Conservation (phyloP, 768 basidiomycete species). For the Paxillus involutus region DNA sequence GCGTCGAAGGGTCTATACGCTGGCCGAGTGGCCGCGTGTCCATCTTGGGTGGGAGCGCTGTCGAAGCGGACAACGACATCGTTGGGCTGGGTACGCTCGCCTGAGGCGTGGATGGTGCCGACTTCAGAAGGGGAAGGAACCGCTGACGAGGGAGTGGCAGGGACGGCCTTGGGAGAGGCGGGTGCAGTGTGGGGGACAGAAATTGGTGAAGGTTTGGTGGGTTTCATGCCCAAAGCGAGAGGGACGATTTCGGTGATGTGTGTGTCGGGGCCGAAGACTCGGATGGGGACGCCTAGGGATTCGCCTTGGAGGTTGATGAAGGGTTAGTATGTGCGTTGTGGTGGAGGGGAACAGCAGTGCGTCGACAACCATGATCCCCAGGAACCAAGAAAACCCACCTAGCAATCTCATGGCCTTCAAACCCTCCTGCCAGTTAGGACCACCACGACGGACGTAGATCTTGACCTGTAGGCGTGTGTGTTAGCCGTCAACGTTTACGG, state of each 20-base stretch:
- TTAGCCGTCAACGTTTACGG: background rate
- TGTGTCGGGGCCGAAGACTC: slow-evolving; percentile 96
- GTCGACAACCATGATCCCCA: background rate
- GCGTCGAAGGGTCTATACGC: slow-evolving; percentile 91
- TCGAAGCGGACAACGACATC: slow-evolving; percentile 94
- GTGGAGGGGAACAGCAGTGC: background rate
- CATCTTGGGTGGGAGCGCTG: slow-evolving; percentile 24
- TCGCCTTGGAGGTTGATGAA: slow-evolving; percentile 45
- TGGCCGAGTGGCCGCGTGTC: slow-evolving; percentile 54
- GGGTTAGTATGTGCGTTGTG: too few relatives aligned
- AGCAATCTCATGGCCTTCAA: slow-evolving; percentile 98
- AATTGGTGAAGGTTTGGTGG: slow-evolving; percentile 27
- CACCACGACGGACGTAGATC: slow-evolving; percentile 97
- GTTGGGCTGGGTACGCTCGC: slow-evolving; percentile 77
- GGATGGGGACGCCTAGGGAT: slow-evolving; percentile 95
- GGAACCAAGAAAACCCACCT: slow-evolving; percentile 33
- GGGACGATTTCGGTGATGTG: slow-evolving; percentile 99
- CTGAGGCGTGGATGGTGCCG: slow-evolving; percentile 74
- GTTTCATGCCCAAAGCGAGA: slow-evolving; percentile 83
- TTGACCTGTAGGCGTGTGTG: slow-evolving; percentile 64
- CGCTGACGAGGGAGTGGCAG: slow-evolving; percentile 30
- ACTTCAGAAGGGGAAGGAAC: slow-evolving; percentile 47
- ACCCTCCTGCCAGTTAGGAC: slow-evolving; percentile 98
- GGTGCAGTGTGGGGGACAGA: slow-evolving; percentile 51
- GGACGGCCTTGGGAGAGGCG: slow-evolving; percentile 33